Percentiles rank a stretch among this genome's conserved stretches.
phyloP scores from a whole-genome alignment of 2,329 filamentous ascomycete species.

The Myotisia sp. region DNA sequence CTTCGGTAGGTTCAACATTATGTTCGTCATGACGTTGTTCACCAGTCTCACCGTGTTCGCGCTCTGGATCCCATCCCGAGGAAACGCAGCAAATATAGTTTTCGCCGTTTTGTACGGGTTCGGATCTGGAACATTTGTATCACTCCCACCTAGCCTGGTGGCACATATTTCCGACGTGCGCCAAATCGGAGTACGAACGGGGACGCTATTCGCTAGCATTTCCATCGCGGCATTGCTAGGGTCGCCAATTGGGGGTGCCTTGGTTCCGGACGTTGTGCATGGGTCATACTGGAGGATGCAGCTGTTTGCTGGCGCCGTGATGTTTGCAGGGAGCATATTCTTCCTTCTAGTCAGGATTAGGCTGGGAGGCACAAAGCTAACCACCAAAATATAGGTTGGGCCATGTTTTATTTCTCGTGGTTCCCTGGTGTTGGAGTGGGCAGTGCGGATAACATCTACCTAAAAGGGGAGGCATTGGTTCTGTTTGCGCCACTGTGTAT shows the following conservation, averaged over 20 bases:
- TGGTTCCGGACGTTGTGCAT: slow-evolving; percentile 36
- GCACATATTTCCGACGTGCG: slow-evolving; percentile 57
- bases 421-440: too few relatives aligned
- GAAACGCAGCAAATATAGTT: slow-evolving; percentile 39
- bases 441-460: too few relatives aligned
- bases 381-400: slow-evolving; percentile 17
- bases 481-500: too few relatives aligned
- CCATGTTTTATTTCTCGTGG: not conserved
- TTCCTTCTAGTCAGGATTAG: slow-evolving; percentile 27
- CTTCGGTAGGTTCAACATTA: slow-evolving; percentile 40
- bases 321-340: slow-evolving; percentile 29
- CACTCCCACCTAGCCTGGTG: slow-evolving; percentile 48
- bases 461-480: too few relatives aligned
- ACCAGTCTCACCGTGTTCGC: slow-evolving; percentile 37
- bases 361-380: slow-evolving; percentile 18
- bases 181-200: slow-evolving; percentile 55
- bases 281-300: slow-evolving; percentile 47
- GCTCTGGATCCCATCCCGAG: slow-evolving; percentile 39
- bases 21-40: slow-evolving; percentile 36
- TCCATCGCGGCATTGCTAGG: slow-evolving; percentile 53
- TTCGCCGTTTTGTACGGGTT: slow-evolving; percentile 59
- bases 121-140: slow-evolving; percentile 51
- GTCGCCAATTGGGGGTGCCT: slow-evolving; percentile 52
- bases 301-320: slow-evolving; percentile 48
- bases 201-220: slow-evolving; percentile 47